Evolutionary conservation across 2,329 filamentous ascomycete genomes (phyloP).

Genomic region (Exophiala viscosa): DNA sequence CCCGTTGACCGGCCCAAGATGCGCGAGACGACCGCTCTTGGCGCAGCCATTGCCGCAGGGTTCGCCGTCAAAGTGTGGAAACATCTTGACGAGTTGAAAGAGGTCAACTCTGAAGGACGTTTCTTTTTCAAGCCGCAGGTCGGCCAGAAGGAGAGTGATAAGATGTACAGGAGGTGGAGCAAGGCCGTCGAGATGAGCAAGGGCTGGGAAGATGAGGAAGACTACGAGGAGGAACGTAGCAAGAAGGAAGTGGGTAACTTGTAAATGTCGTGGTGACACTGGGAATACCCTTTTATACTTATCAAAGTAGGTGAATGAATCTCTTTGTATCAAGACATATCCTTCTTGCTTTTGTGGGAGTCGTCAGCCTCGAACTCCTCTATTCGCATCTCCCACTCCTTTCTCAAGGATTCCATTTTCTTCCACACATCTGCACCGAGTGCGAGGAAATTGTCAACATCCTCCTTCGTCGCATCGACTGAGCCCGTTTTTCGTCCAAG

Average conservation of each 20-base stretch:
- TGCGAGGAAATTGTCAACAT: constrained; percentile 59
- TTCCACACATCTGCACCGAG: constrained; percentile 61
- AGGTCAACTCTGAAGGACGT: constrained; percentile 67
- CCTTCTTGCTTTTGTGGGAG: background rate
- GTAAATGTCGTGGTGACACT: background rate
- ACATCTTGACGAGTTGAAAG: constrained; percentile 67
- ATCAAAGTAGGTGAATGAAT: background rate
- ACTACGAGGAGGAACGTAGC: constrained; percentile 13
- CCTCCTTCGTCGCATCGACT: constrained; percentile 58
- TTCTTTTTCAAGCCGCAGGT: constrained; percentile 68
- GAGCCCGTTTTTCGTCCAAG: constrained; percentile 58
- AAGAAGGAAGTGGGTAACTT: constrained; percentile 7
- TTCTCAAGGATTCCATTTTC: constrained; percentile 68
- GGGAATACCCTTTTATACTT: background rate
- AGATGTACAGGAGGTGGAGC: constrained; percentile 68
- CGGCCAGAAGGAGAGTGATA: constrained; percentile 53
- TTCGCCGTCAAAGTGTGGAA: constrained; percentile 77
- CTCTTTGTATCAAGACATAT: no score
- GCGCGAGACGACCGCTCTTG: constrained; percentile 85
- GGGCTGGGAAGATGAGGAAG: constrained; percentile 57
- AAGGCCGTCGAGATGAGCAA: constrained; percentile 74
- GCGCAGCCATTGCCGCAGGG: constrained; percentile 82
- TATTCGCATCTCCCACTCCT: constrained; percentile 59
- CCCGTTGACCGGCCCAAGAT: constrained; percentile 75
- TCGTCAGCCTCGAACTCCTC: constrained; percentile 35